These are phyloP conservation scores for Groenewaldozyma auringiensis DNA, from an alignment of 1,139 yeast genomes.

Conservation along the genomic window DNA sequence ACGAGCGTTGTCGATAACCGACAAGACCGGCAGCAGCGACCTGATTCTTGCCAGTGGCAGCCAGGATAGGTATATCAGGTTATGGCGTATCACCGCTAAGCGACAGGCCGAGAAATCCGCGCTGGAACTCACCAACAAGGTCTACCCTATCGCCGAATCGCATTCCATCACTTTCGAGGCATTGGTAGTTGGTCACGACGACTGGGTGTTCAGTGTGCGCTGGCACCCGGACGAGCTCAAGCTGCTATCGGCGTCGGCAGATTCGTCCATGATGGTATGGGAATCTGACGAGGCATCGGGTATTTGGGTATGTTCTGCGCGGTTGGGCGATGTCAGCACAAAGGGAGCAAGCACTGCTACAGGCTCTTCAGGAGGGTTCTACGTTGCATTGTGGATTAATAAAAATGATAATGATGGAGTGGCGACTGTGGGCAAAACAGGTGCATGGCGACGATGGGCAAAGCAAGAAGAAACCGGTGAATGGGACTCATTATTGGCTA, in stretches of 20 bases:
- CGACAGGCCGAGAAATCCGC: slow-evolving; percentile 35
- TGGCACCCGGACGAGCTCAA: slow-evolving; percentile 68
- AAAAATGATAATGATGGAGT: slow-evolving; percentile 41
- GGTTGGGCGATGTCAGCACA: slow-evolving; percentile 86
- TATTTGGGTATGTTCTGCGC: slow-evolving; percentile 74
- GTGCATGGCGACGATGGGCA: slow-evolving; percentile 80
- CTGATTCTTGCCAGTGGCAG: slow-evolving; percentile 76
- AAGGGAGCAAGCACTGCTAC: slow-evolving; percentile 98
- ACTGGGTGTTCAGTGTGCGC: slow-evolving; percentile 80
- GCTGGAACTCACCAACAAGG: slow-evolving; percentile 24
- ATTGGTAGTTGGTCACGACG: slow-evolving; percentile 94
- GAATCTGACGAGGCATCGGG: slow-evolving; percentile 81
- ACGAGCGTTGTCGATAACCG: slow-evolving; percentile 53
- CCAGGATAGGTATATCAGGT: slow-evolving; percentile 79
- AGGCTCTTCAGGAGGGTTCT: slow-evolving; percentile 96
- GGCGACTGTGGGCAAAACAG: slow-evolving; percentile 82
- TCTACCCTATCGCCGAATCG: slow-evolving; percentile 22
- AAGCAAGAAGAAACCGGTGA: slow-evolving; percentile 29
- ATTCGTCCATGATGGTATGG: slow-evolving; percentile 95
- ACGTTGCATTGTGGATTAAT: slow-evolving; percentile 78
- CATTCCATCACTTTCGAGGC: slow-evolving; percentile 80
- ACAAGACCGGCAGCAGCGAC: slow-evolving; percentile 31
- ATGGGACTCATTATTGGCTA: slow-evolving; percentile 54
- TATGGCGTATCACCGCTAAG: slow-evolving; percentile 61
- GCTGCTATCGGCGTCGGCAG: slow-evolving; percentile 83